Evolutionary conservation across 495 filamentous ascomycete genomes (phyloP).

Genomic region (Cenococcum geophilum): DNA sequence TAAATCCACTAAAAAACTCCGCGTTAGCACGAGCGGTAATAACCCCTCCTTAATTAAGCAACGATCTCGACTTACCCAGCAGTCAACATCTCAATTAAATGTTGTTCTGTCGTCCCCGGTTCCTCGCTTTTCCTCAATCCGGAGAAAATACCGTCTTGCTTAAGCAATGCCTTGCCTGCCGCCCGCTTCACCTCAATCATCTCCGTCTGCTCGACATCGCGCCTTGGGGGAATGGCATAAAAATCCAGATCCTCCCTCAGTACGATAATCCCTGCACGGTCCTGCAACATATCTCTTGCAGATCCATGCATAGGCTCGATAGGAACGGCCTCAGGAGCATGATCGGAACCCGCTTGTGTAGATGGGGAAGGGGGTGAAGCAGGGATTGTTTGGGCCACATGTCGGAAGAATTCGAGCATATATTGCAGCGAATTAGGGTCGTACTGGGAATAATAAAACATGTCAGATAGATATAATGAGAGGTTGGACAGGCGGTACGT

Average conservation of each 20-base stretch:
- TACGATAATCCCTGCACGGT: conserved; percentile 95
- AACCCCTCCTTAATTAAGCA: neutral
- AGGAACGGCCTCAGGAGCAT: conserved; percentile 54
- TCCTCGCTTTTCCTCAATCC: conserved; percentile 92
- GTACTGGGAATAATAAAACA: conserved; percentile 60
- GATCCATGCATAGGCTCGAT: conserved; percentile 65
- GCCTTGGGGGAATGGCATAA: conserved; percentile 86
- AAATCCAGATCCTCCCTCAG: conserved; percentile 95
- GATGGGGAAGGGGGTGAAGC: conserved; percentile 56
- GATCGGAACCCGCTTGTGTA: conserved; percentile 40
- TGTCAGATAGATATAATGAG: conserved; percentile 54
- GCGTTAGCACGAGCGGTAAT: conserved; percentile 6
- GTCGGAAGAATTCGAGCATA: conserved; percentile 99
- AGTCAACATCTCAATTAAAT: conserved; percentile 98
- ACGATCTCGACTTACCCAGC: conserved; percentile 62
- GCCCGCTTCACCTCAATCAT: conserved; percentile 97
- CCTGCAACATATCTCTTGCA: conserved; percentile 69
- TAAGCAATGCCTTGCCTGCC: conserved; percentile 77
- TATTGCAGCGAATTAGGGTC: conserved; percentile 94
- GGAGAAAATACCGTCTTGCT: conserved; percentile 94
- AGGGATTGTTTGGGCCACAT: conserved; percentile 89
- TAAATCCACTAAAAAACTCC: conserved; percentile 72
- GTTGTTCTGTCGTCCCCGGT: conserved; percentile 92
- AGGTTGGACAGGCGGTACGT: conserved; percentile 40
- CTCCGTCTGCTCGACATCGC: conserved; percentile 76